A percentile compares a stretch with the other conserved stretches of the same genome.
Conservation (phyloP, 192 early-diverging fungal genomes). For the Anaeromyces robustus region DNA sequence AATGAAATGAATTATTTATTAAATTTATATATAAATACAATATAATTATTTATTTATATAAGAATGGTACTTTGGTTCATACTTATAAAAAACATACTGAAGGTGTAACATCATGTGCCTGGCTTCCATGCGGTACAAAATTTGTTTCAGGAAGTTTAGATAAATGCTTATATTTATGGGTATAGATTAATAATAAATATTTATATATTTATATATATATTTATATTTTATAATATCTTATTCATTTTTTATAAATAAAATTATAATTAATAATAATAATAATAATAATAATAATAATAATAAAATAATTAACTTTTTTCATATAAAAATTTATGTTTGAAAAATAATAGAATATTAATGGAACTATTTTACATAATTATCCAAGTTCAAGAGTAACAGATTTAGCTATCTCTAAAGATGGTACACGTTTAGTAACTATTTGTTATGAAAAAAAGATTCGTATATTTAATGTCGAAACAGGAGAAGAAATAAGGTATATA, state of each 20-base stretch:
- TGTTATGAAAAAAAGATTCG: constrained; percentile 43
- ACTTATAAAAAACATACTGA: constrained; percentile 42
- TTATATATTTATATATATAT: constrained; percentile 5
- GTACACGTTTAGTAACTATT: constrained; percentile 40
- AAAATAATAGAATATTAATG: constrained; percentile 21
- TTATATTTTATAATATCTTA: background rate
- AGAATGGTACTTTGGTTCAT: constrained; percentile 13
- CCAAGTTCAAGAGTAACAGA: constrained; percentile 40
- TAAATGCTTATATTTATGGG: constrained; percentile 61
- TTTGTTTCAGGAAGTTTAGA: constrained; percentile 81
- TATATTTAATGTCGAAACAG: constrained; percentile 39
- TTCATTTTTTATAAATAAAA: too few species aligned
- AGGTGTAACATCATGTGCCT: constrained; percentile 64
- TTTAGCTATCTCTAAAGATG: constrained; percentile 41
- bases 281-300: too few species aligned
- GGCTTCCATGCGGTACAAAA: constrained; percentile 65
- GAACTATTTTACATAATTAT: constrained; percentile 44
- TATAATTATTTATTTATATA: too few species aligned
- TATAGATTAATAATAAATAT: constrained; percentile 6
- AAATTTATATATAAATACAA: too few species aligned
- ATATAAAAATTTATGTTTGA: background rate
- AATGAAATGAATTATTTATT: too few species aligned
- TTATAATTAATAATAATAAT: too few species aligned
- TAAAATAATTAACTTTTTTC: too few species aligned
- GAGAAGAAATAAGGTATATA: constrained; percentile 18